Conservation (phyloP, 306 rosid genomes). For the Cucurbita pepo region DNA sequence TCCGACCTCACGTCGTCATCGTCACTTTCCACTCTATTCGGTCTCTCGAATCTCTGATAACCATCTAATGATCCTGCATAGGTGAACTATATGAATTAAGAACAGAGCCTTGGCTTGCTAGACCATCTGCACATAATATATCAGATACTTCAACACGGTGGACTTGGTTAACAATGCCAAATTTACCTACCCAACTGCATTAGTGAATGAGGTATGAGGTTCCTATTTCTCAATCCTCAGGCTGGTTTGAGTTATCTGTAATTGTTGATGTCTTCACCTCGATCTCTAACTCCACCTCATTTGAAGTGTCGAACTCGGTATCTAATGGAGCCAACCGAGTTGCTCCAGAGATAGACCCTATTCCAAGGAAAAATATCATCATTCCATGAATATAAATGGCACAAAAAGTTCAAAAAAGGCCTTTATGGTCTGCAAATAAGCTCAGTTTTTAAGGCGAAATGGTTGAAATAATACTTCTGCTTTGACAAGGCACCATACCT, state of each 20-base stretch:
- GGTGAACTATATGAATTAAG: neutral
- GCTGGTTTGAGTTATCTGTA: slow-evolving; percentile 14
- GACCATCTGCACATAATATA: neutral
- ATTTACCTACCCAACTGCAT: neutral
- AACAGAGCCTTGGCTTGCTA: neutral
- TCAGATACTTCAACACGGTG: neutral
- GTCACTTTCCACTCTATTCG: neutral
- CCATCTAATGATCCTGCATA: neutral
- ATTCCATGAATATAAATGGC: neutral
- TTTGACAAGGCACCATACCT: neutral
- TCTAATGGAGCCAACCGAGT: slow-evolving; percentile 3
- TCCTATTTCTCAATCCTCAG: slow-evolving; percentile 51
- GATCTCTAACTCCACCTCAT: slow-evolving; percentile 26
- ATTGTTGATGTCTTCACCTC: slow-evolving; percentile 30
- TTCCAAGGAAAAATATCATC: neutral
- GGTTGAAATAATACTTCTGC: neutral
- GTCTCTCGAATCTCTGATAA: neutral
- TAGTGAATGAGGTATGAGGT: neutral
- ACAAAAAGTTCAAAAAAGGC: neutral
- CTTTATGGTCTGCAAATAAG: neutral
- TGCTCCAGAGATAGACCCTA: slow-evolving; percentile 8
- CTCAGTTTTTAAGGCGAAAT: neutral
- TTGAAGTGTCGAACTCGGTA: slow-evolving; percentile 20
- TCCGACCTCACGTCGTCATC: neutral
- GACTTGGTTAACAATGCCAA: neutral